A percentile compares a stretch with the other conserved stretches of the same genome.
phyloP scores from a whole-genome alignment of 192 early-diverging fungal genomes.

The Coemansia sp. region DNA sequence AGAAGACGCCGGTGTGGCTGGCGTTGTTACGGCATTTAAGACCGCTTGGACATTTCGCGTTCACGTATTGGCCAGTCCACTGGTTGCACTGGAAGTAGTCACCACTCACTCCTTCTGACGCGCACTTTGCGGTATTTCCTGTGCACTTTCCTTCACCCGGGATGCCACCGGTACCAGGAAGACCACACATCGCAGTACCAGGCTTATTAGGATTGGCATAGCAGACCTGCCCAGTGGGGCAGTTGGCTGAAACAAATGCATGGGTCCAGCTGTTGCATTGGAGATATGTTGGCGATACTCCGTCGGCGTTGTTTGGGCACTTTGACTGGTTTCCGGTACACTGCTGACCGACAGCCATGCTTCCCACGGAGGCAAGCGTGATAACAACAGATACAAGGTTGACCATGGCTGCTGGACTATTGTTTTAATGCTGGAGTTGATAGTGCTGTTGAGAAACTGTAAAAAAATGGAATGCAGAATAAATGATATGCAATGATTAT shows the following conservation, averaged over 20 bases:
- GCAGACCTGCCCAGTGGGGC: constrained; percentile 35
- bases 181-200: constrained; percentile 35
- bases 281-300: constrained; percentile 34
- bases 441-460: background rate
- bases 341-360: constrained; percentile 21
- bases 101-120: constrained; percentile 27
- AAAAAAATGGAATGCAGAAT: too few species aligned
- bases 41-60: constrained; percentile 27
- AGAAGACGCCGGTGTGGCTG: constrained; percentile 41
- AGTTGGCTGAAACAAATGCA: constrained; percentile 19
- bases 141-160: constrained; percentile 37
- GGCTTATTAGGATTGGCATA: constrained; percentile 38
- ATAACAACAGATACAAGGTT: constrained; percentile 15
- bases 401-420: constrained; percentile 14
- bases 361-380: constrained; percentile 19
- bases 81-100: constrained; percentile 41
- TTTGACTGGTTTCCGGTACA: constrained; percentile 28
- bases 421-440: background rate
- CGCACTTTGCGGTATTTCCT: constrained; percentile 45
- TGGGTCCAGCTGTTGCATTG: constrained; percentile 42
- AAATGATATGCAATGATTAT: too few species aligned
- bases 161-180: constrained; percentile 33
- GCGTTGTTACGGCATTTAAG: constrained; percentile 49
- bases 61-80: constrained; percentile 47
- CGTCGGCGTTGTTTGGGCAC: constrained; percentile 32